Percentiles rank a stretch among this genome's conserved stretches.
phyloP scores from a whole-genome alignment of 2,329 filamentous ascomycete genomes.

The Xylariaceae sp. region DNA sequence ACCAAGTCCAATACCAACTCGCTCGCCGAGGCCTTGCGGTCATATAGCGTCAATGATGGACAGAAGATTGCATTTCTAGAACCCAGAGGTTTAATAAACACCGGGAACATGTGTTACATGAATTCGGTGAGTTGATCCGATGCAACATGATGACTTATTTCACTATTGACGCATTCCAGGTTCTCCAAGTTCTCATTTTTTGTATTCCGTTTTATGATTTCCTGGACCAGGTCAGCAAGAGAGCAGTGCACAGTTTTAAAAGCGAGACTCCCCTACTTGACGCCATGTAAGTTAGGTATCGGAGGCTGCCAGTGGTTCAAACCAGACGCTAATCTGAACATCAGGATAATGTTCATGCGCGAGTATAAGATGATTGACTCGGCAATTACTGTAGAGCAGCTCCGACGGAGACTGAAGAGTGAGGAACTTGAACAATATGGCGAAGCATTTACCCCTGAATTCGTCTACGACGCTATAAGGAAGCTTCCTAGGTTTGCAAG shows the following conservation, averaged over 20 bases:
- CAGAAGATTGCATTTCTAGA: slow-evolving; percentile 78
- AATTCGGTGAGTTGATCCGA: slow-evolving; percentile 72
- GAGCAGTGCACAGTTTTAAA: slow-evolving; percentile 86
- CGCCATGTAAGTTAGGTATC: slow-evolving; percentile 65
- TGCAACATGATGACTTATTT: background rate
- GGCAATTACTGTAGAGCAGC: slow-evolving; percentile 67
- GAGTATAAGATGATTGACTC: slow-evolving; percentile 86
- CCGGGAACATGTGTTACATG: slow-evolving; percentile 99
- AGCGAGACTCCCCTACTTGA: slow-evolving; percentile 91
- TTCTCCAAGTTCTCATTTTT: slow-evolving; percentile 92
- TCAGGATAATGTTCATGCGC: slow-evolving; percentile 89
- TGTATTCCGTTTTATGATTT: slow-evolving; percentile 95
- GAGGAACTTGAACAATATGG: slow-evolving; percentile 87
- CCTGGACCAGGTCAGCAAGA: slow-evolving; percentile 78
- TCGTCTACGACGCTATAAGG: slow-evolving; percentile 90
- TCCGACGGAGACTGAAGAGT: slow-evolving; percentile 70
- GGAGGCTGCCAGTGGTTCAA: background rate
- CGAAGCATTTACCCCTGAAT: slow-evolving; percentile 87
- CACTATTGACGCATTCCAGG: slow-evolving; percentile 43
- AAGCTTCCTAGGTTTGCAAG: slow-evolving; percentile 82
- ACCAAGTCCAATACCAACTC: slow-evolving; percentile 37
- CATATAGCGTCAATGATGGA: slow-evolving; percentile 63
- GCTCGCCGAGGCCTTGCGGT: slow-evolving; percentile 62
- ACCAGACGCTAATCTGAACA: slow-evolving; percentile 1
- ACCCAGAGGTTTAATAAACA: slow-evolving; percentile 90